These are phyloP conservation scores for Malassezia vespertilionis DNA, from an alignment of 1,284 basidiomycete genomes.

Conservation along the genomic window DNA sequence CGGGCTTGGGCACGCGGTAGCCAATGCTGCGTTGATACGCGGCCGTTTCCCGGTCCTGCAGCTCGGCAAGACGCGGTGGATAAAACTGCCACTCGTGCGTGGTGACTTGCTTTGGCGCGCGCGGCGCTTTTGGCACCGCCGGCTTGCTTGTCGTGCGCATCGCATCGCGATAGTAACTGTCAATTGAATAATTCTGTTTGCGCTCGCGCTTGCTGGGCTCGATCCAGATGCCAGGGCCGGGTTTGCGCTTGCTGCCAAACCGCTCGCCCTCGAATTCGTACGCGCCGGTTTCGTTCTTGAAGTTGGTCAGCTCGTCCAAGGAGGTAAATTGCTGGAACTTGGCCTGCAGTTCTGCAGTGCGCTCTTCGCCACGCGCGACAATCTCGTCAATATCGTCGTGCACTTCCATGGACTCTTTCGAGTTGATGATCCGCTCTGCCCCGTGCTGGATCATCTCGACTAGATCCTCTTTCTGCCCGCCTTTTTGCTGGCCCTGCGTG, in stretches of 20 bases:
- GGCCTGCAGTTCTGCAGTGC: slow-evolving; percentile 74
- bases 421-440: slow-evolving; percentile 89
- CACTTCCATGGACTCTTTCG: slow-evolving; percentile 56
- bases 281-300: slow-evolving; percentile 68
- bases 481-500: slow-evolving; percentile 53
- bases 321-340: slow-evolving; percentile 80
- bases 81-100: slow-evolving; percentile 98
- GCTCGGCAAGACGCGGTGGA: slow-evolving; percentile 64
- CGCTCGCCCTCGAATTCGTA: slow-evolving; percentile 91
- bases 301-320: slow-evolving; percentile 89
- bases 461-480: slow-evolving; percentile 86
- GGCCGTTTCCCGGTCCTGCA: slow-evolving; percentile 69
- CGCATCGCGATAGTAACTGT: slow-evolving; percentile 69
- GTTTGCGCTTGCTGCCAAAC: slow-evolving; percentile 55
- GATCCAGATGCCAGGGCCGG: slow-evolving; percentile 57
- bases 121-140: slow-evolving; percentile 69
- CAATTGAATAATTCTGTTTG: slow-evolving; percentile 81
- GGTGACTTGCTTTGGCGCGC: slow-evolving; percentile 77
- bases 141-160: slow-evolving; percentile 60
- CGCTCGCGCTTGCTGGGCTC: slow-evolving; percentile 90
- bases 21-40: slow-evolving; percentile 57
- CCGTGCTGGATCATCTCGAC: slow-evolving; percentile 98
- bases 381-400: slow-evolving; percentile 91
- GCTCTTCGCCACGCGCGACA: slow-evolving; percentile 66
- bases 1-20: slow-evolving; percentile 62